Conservation (phyloP, 148 eudicot genomes). For the Euryodendron excelsum region DNA sequence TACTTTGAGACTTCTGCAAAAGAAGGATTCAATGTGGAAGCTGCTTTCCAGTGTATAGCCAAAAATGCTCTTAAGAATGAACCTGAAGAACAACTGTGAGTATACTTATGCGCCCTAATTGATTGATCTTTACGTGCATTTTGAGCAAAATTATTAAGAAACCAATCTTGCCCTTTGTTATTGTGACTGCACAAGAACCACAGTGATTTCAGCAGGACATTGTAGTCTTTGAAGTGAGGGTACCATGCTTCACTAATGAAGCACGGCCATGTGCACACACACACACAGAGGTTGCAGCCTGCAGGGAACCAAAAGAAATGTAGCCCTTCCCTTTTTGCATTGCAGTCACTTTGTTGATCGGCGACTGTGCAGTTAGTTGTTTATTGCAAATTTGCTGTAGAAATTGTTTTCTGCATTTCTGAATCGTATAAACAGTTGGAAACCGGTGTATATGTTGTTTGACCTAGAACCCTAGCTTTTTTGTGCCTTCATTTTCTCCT, state of each 20-base stretch:
- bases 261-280: background rate
- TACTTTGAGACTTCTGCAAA: constrained; percentile 75
- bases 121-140: background rate
- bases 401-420: background rate
- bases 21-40: constrained; percentile 65
- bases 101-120: constrained; percentile 7
- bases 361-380: background rate
- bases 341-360: background rate
- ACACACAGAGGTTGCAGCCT: background rate
- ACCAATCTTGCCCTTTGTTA: background rate
- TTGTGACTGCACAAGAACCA: too few species aligned
- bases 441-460: background rate
- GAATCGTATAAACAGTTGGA: background rate
- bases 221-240: too few species aligned
- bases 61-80: constrained; percentile 60
- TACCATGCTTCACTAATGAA: background rate
- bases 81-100: constrained; percentile 66
- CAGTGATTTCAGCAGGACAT: too few species aligned
- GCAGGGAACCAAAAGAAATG: background rate
- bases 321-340: background rate
- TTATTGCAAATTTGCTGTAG: too few species aligned
- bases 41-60: constrained; percentile 67
- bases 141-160: background rate
- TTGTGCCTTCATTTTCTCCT: too few species aligned
- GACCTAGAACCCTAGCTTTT: too few species aligned